Evolutionary conservation across 2,329 filamentous ascomycete species (phyloP).

Genomic region (Emmonsiellopsis sp.): DNA sequence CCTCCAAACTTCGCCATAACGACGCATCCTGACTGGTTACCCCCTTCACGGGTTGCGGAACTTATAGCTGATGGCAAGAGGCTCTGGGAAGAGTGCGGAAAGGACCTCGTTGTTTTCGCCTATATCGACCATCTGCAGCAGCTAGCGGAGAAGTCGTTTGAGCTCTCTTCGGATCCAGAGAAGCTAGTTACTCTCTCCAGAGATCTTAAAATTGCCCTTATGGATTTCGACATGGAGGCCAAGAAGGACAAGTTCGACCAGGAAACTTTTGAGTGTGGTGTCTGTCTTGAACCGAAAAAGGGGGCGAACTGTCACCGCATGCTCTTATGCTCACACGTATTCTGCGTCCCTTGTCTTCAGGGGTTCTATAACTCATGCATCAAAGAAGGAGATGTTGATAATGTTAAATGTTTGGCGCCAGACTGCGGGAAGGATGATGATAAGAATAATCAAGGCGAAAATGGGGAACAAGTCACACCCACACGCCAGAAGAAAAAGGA

Average conservation of each 20-base stretch:
- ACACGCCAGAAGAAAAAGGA: constrained; percentile 48
- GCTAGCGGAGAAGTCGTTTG: constrained; percentile 47
- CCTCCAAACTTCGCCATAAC: constrained; percentile 43
- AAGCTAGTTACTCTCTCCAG: constrained; percentile 40
- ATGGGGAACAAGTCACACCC: constrained; percentile 15
- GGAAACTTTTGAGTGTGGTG: constrained; percentile 77
- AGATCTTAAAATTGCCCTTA: constrained; percentile 55
- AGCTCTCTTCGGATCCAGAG: constrained; percentile 31
- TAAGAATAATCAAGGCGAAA: constrained; percentile 18
- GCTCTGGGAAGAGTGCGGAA: constrained; percentile 54
- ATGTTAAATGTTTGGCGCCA: constrained; percentile 71
- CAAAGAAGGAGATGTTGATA: constrained; percentile 68
- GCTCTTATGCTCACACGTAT: constrained; percentile 79
- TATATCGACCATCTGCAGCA: constrained; percentile 55
- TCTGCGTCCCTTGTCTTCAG: constrained; percentile 77
- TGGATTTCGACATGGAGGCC: constrained; percentile 70
- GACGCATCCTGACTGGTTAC: constrained; percentile 46
- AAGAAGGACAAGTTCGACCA: constrained; percentile 68
- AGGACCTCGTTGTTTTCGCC: constrained; percentile 47
- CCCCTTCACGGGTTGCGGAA: constrained; percentile 32
- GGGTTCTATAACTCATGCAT: constrained; percentile 89
- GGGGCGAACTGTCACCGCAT: constrained; percentile 72
- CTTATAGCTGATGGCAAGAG: constrained; percentile 40
- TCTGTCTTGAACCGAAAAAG: constrained; percentile 90
- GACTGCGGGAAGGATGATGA: constrained; percentile 58